A percentile compares a stretch with the other conserved stretches of the same genome.
phyloP scores from a whole-genome alignment of 345 rosid genomes.

The Eucalyptus regnans region DNA sequence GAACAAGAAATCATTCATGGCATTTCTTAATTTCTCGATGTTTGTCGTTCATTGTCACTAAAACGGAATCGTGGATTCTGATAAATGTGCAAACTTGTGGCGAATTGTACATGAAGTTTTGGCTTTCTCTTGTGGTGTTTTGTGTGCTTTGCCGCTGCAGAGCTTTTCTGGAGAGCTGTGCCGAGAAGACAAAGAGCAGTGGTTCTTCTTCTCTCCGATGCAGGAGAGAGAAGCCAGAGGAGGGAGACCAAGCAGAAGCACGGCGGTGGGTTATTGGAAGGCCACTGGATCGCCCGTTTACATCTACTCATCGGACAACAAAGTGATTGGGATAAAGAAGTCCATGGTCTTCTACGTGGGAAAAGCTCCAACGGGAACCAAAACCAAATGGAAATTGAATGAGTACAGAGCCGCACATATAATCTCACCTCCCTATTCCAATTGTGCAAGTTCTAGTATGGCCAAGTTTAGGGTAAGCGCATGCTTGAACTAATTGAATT shows the following conservation, averaged over 20 bases:
- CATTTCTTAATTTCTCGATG: background rate
- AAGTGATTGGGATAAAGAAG: background rate
- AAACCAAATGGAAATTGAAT: background rate
- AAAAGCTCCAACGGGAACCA: background rate
- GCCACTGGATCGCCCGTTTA: background rate
- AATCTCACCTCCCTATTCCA: background rate
- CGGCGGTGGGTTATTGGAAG: background rate
- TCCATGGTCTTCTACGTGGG: background rate
- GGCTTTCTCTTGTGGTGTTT: background rate
- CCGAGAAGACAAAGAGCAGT: constrained; percentile 11
- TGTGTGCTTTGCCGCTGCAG: constrained; percentile 9
- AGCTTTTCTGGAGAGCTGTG: constrained; percentile 45
- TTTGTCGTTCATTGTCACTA: background rate
- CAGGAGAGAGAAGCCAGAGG: background rate
- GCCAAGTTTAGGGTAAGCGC: background rate
- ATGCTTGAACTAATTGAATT: background rate
- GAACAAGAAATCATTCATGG: background rate
- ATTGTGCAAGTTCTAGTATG: background rate
- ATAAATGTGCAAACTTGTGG: background rate
- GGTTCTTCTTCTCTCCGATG: background rate
- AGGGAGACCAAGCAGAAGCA: background rate
- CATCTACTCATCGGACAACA: background rate
- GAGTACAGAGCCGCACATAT: constrained; percentile 65
- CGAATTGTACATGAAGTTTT: background rate
- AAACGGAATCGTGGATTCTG: background rate